Base-by-base conservation (phyloP, 495 filamentous ascomycete species). In the Collariella sp. region DNA sequence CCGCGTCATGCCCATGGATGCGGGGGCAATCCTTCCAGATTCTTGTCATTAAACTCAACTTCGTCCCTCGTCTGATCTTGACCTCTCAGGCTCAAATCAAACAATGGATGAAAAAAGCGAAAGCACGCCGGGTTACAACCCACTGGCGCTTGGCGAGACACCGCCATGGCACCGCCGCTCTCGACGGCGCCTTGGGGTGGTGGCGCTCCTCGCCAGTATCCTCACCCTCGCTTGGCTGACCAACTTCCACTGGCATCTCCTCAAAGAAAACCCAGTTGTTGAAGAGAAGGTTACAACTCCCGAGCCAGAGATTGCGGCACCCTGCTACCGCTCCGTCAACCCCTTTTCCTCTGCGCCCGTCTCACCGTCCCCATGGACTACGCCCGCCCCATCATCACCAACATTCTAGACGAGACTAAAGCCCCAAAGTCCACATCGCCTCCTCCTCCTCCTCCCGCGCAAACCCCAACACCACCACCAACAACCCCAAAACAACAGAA, bases 331-430 rank as follows among this genome's bases (percentile, higher is more conserved):
- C 19, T 22, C 24, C 5, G 12, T 57, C 10, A 70, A 78, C 53
- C 70, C 45, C 0, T 24, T 15, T 60, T 65, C 50, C 48, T 72
- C 58, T 83, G 81, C 52, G 79, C 81, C 38, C 72, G 77, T 18
- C 66, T 84, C 6, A 72, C 76, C 33, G 74, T 83, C 7, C 80
- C 80, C 4, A 78, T 83, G 75, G 76, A 81, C 61, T 80, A 80
- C 56, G 65, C 74, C 40, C 62, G 70, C 6, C 61, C 64, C 0
- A 35, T 67, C 29, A 55, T 57, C 23, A 67, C 74, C 47, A 67
- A 64, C 0, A 48, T 18, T 41, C n/a, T n/a, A n/a, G 16, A 38
- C 35, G 3, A 38, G 11, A 64, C 35, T 63, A 69, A 18, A 63
- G 70, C 20, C 68, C 63, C 31, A 69, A 78, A 44, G 71, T 73